A percentile compares a stretch with the other conserved stretches of the same genome.
Conservation (phyloP, 345 rosid species). For the Garcia nutans region DNA sequence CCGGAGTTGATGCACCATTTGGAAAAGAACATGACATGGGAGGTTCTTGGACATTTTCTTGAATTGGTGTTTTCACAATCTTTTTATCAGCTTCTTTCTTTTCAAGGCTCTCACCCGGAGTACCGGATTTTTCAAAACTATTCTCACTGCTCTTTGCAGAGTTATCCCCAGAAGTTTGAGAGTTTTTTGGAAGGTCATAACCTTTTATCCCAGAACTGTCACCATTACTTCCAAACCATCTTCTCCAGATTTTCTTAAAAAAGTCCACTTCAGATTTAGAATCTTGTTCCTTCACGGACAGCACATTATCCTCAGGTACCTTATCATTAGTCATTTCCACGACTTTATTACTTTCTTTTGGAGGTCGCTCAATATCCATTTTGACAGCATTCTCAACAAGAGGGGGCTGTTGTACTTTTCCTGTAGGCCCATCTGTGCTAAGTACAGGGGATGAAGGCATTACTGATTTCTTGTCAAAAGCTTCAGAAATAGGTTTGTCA, state of each 20-base stretch:
- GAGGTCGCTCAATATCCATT: conserved; percentile 15
- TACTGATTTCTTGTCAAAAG: conserved; percentile 19
- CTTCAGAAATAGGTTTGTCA: conserved; percentile 20
- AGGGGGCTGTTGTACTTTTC: conserved; percentile 23
- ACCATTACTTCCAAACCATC: conserved; percentile 44
- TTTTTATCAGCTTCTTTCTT: conserved; percentile 28
- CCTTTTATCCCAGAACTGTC: conserved; percentile 22
- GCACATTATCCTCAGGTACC: conserved; percentile 19
- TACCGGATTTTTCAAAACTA: conserved; percentile 15
- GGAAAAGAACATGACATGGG: conserved; percentile 22
- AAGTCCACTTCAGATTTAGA: conserved; percentile 38
- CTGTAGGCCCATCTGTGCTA: conserved; percentile 16
- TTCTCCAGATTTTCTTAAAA: conserved; percentile 43
- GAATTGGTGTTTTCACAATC: conserved; percentile 15
- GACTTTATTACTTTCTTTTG: conserved; percentile 16
- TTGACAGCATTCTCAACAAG: conserved; percentile 23
- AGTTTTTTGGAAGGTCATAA: conserved; percentile 18
- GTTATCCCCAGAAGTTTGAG: conserved; percentile 23
- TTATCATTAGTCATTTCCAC: conserved; percentile 11
- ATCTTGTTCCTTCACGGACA: conserved; percentile 22
- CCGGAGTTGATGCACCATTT: conserved; percentile 25
- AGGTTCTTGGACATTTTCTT: conserved; percentile 13
- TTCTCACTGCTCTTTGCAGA: conserved; percentile 18
- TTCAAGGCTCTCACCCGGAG: conserved; percentile 20
- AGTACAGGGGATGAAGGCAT: conserved; percentile 18